Evolutionary conservation across 768 basidiomycete species (phyloP).

Genomic region (Terana coerulea): DNA sequence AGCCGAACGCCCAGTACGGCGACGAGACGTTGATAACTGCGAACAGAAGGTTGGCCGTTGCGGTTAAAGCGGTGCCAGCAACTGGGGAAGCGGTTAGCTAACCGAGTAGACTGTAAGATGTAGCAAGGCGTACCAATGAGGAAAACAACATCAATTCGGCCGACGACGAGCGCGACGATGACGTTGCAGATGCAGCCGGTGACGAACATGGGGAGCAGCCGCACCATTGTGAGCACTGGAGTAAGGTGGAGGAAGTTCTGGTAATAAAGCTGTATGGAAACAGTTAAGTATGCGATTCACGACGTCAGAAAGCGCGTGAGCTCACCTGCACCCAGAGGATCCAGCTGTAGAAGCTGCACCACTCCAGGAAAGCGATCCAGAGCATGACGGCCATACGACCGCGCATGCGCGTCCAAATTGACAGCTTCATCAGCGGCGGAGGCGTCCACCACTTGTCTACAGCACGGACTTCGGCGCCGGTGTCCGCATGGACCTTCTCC

Average conservation of each 20-base stretch:
- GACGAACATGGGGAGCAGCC: conserved; percentile 69
- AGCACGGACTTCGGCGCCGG: not conserved
- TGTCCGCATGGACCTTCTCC: conserved; percentile 32
- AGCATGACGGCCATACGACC: conserved; percentile 63
- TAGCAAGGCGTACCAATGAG: conserved; percentile 51
- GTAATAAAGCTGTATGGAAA: conserved; percentile 54
- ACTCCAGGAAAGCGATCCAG: conserved; percentile 58
- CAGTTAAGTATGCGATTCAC: not conserved
- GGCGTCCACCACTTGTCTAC: conserved; percentile 32
- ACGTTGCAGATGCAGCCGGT: conserved; percentile 62
- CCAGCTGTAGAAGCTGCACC: conserved; percentile 56
- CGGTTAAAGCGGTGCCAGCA: conserved; percentile 56
- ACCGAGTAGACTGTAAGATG: not conserved
- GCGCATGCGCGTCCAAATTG: conserved; percentile 58
- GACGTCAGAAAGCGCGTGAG: not conserved
- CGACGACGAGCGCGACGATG: conserved; percentile 57
- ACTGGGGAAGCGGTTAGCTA: conserved; percentile 27
- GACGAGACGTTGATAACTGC: conserved; percentile 56
- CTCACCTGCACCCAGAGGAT: conserved; percentile 45
- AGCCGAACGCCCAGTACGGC: conserved; percentile 74
- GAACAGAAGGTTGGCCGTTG: conserved; percentile 57
- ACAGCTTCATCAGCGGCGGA: conserved; percentile 63
- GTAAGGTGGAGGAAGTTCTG: conserved; percentile 55
- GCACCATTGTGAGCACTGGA: conserved; percentile 59
- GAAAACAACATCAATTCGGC: conserved; percentile 49